Conservation (phyloP, 225 moss, liverwort and hornwort species). For the Marchantia paleacea region DNA sequence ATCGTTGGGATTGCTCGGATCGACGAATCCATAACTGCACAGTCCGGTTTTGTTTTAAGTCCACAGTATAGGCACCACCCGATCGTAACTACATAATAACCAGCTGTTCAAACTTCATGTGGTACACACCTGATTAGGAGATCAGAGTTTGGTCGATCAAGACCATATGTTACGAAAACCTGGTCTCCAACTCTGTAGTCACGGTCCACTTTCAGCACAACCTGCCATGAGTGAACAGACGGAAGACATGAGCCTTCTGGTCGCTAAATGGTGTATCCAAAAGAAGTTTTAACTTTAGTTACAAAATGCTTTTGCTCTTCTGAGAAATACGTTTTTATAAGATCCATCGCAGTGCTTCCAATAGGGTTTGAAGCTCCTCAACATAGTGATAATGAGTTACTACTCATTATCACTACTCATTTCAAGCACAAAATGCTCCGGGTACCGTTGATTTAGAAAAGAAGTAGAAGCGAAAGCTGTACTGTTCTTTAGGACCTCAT, state of each 20-base stretch:
- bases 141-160: constrained; percentile 82
- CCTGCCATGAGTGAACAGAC: constrained; percentile 43
- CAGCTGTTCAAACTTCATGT: neutral
- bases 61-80: neutral
- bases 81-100: neutral
- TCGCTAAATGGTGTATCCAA: neutral
- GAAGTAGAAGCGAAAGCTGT: too few relatives aligned
- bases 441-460: too few relatives aligned
- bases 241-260: neutral
- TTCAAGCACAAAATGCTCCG: too few relatives aligned
- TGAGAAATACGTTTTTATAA: too few relatives aligned
- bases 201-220: constrained; percentile 73
- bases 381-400: too few relatives aligned
- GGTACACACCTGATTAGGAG: constrained; percentile 67
- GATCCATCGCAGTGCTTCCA: too few relatives aligned
- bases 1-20: constrained; percentile 58
- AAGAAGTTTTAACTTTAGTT: neutral
- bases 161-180: constrained; percentile 83
- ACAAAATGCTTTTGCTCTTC: neutral
- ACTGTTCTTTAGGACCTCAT: too few relatives aligned
- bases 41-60: neutral
- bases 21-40: constrained; percentile 93
- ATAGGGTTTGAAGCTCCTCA: too few relatives aligned
- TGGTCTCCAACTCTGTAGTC: constrained; percentile 76
- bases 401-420: too few relatives aligned